phyloP scores from a whole-genome alignment of 768 basidiomycete genomes.

The Holtermanniella nyarrowii region DNA sequence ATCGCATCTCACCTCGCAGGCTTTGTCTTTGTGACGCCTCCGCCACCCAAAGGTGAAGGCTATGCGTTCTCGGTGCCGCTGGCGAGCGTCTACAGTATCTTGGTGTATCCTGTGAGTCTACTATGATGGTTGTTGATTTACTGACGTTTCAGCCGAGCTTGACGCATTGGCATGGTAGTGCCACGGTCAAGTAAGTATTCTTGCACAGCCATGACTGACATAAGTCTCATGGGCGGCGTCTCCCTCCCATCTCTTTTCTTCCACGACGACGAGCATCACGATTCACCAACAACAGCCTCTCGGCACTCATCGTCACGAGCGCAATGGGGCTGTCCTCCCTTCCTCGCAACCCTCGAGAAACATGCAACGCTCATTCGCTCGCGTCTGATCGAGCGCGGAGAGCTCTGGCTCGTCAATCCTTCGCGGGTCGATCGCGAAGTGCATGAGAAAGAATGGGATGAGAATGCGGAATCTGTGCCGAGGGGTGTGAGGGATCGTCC shows the following conservation, averaged over 20 bases:
- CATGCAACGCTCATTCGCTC: slow-evolving; percentile 78
- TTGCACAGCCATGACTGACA: neutral
- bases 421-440: slow-evolving; percentile 84
- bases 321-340: slow-evolving; percentile 75
- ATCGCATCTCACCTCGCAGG: slow-evolving; percentile 45
- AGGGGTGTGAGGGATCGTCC: slow-evolving; percentile 68
- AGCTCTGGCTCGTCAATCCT: slow-evolving; percentile 83
- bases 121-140: slow-evolving; percentile 65
- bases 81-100: slow-evolving; percentile 76
- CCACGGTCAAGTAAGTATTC: slow-evolving; percentile 65
- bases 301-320: slow-evolving; percentile 4
- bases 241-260: slow-evolving; percentile 82
- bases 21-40: slow-evolving; percentile 73
- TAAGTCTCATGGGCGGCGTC: slow-evolving; percentile 35
- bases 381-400: slow-evolving; percentile 46
- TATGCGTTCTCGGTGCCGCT: slow-evolving; percentile 94
- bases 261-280: slow-evolving; percentile 71
- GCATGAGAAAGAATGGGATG: slow-evolving; percentile 52
- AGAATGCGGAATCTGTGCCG: slow-evolving; percentile 47
- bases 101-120: slow-evolving; percentile 71
- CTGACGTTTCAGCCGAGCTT: slow-evolving; percentile 19
- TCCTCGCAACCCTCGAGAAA: slow-evolving; percentile 61
- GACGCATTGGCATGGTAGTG: slow-evolving; percentile 27
- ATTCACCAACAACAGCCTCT: slow-evolving; percentile 46
- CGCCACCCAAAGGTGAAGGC: slow-evolving; percentile 70